Base-by-base conservation (phyloP, 257 asterid genomes). In the Penstemon eatonii region DNA sequence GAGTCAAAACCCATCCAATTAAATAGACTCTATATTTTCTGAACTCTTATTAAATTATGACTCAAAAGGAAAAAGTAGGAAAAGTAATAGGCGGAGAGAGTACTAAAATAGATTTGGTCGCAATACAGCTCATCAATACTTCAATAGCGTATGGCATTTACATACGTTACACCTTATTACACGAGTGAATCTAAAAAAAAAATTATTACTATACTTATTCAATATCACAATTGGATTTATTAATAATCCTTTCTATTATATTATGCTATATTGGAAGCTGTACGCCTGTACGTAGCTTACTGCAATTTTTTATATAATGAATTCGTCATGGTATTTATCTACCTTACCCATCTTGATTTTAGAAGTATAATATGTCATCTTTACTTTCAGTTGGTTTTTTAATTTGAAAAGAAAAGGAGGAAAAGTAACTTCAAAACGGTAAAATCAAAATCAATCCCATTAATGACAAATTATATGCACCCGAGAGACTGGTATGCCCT, bases 271-370 rank as follows among this genome's bases (percentile, higher is more conserved):
- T 11, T 41, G 56, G 60, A 59, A 71, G 74, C 68, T 42, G 70
- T 71, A 42, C 15, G 36, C 56, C 68, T 42, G 70, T 71, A 42
- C 15, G 36, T 63, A 54, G 63, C 38, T 51, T 75, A 67, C 71
- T 60, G 38, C 70, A 33, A 62, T 53, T 60, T 25, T 67, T 46
- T 46, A 40, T 62, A 18, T 45, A 56, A 13, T 25, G 33, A 25
- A 25, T 25, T 18, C 39, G 4, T 41, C 38, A 65, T 40, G 56
- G 45, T 8, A 25, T 25, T 51, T n/a, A 56, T 73, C 56, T 44
- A 33, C 61, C 47, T 56, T 36, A 12, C 63, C 50, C 42, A 50
- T 7, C 7, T 58, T 42, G 25, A 52, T 15, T 47, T 56, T 7
- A 4, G 25, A 33, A 61, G 40, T 47, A 1, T 25, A 25, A 25